Evolutionary conservation across 495 filamentous ascomycete genomes (phyloP), one percentile per base, ranked within the genome.

Genomic region (Lepraria neglecta): DNA sequence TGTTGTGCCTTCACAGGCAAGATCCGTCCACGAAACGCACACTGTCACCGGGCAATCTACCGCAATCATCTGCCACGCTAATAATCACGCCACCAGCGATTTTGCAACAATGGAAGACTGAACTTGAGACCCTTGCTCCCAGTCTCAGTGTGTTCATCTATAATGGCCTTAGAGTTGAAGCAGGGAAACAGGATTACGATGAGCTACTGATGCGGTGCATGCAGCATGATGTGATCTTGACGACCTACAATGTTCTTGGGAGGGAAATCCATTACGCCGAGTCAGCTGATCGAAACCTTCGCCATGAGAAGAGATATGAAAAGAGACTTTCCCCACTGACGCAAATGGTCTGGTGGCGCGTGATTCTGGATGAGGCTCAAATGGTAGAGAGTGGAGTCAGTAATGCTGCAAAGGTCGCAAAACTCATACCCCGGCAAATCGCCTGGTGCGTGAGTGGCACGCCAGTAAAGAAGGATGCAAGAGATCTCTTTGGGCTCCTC

Each of bases 361-460:
- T 96, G 3, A 92, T 90, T 62, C 81, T 97, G 3, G 94, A 98
- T 69, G 94, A 97, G 72, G 94, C 91, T 3, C 94, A 98, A 70
- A 96, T 96, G 88, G 82, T 97, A 40, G 92, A 96, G 60, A 90
- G 82, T 63, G 90, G 90, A 54, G 83, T 92, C 9, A 92, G 84
- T 69, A 87, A 88, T 60, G 89, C 92, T 17, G 91, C 94, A 3
- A 82, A 80, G 63, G 81, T 96, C 38, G 91, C 92, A 19, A 78
- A 84, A 30, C 72, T 85, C 24, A 89, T 98, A 62, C 91, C 92
- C 57, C 80, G 92, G 28, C 70, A 88, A 61, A 92, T 94, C 73
- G 84, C 90, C 11, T 97, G 94, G 94, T 90, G 84, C 30, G 84
- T 98, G n/a, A 91, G 90, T 4, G 94, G 92, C 21, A 98, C 94